Conservation (phyloP, 257 asterid genomes). For the Nemophila menziesii region DNA sequence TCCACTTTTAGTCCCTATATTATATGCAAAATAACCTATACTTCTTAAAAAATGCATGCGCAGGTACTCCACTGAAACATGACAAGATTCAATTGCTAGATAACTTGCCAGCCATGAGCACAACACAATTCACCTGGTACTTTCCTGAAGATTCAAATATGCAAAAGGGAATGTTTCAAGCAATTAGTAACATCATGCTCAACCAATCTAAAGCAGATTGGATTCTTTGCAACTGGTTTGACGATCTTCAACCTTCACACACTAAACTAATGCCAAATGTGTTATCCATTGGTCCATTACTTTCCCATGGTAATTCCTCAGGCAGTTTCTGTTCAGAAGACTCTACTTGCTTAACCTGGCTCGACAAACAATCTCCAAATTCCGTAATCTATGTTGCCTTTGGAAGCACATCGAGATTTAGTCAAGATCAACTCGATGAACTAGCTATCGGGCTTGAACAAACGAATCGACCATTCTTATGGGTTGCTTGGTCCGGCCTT, state of each 20-base stretch:
- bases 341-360: conserved; percentile 46
- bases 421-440: conserved; percentile 32
- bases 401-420: conserved; percentile 42
- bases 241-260: conserved; percentile 23
- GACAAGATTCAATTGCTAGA: conserved; percentile 22
- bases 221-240: conserved; percentile 42
- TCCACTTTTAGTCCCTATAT: too few species aligned
- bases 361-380: conserved; percentile 28
- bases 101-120: conserved; percentile 28
- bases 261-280: conserved; percentile 18
- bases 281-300: conserved; percentile 43
- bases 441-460: conserved; percentile 42
- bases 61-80: conserved; percentile 34
- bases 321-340: conserved; percentile 36
- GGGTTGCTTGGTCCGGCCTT: conserved; percentile 41
- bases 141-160: conserved; percentile 22
- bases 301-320: conserved; percentile 17
- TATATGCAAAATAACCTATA: too few species aligned
- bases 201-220: conserved; percentile 24
- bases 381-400: conserved; percentile 54
- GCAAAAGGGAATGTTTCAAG: conserved; percentile 20
- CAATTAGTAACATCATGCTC: background rate
- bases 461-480: conserved; percentile 34
- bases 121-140: conserved; percentile 33
- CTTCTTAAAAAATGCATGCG: too few species aligned